Conservation (phyloP, 176 grass and related monocot genomes). For the Zea mays region Zm-B73-REFERENCE-NAM-5.0 NC_050099.1:639501-640000, state of each 20-base stretch:
- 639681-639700: not conserved
- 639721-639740: not conserved
- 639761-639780: constrained; percentile 83
- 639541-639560: constrained; percentile 79
- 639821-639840: constrained; percentile 86
- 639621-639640: constrained; percentile 80
- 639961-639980: constrained; percentile 92
- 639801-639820: constrained; percentile 89
- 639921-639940: constrained; percentile 7
- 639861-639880: constrained; percentile 67
- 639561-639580: constrained; percentile 84
- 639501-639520: constrained; percentile 66
- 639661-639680: constrained; percentile 8
- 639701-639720: constrained; percentile 5
- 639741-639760: constrained; percentile 56
- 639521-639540: constrained; percentile 70
- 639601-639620: constrained; percentile 86
- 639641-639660: constrained; percentile 51
- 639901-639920: not conserved
- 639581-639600: constrained; percentile 72
- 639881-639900: constrained; percentile 13
- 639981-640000: constrained; percentile 86
- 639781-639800: constrained; percentile 95
- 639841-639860: constrained; percentile 89
- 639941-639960: constrained; percentile 77